Conservation (phyloP, 2,329 filamentous ascomycete genomes). For the Diplodia sapinea region DNA sequence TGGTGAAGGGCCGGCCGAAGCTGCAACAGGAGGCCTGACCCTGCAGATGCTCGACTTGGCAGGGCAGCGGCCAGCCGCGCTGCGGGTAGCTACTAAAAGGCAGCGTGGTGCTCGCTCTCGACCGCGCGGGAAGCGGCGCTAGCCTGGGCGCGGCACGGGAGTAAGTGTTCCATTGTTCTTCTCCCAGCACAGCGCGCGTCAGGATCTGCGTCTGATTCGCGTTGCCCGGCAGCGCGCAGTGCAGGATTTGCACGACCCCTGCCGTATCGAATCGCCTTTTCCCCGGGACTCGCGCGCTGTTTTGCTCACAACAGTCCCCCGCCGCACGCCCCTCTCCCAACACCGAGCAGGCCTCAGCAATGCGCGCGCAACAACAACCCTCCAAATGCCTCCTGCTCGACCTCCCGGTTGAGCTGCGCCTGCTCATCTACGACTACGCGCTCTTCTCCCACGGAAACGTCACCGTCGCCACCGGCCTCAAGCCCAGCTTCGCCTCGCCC, state of each 20-base stretch:
- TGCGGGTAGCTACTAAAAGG: slow-evolving; percentile 1
- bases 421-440: slow-evolving; percentile 50
- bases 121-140: not conserved
- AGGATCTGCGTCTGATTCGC: slow-evolving; percentile 21
- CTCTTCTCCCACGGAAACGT: slow-evolving; percentile 45
- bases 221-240: not conserved
- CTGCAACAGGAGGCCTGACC: slow-evolving; percentile 22
- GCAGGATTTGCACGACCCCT: slow-evolving; percentile 25
- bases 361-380: slow-evolving; percentile 15
- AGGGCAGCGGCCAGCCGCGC: not conserved
- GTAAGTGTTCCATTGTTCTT: not conserved
- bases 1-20: not conserved
- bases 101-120: not conserved
- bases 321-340: slow-evolving; percentile 16
- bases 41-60: slow-evolving; percentile 23
- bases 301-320: slow-evolving; percentile 19
- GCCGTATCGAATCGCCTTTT: slow-evolving; percentile 11
- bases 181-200: not conserved
- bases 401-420: slow-evolving; percentile 50
- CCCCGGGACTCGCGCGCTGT: slow-evolving; percentile 1
- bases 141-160: not conserved
- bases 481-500: slow-evolving; percentile 38
- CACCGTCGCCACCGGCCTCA: slow-evolving; percentile 43
- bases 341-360: slow-evolving; percentile 22
- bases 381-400: slow-evolving; percentile 35